phyloP scores from a whole-genome alignment of 129 eudicot species.

The Pulicaria dysenterica region DNA sequence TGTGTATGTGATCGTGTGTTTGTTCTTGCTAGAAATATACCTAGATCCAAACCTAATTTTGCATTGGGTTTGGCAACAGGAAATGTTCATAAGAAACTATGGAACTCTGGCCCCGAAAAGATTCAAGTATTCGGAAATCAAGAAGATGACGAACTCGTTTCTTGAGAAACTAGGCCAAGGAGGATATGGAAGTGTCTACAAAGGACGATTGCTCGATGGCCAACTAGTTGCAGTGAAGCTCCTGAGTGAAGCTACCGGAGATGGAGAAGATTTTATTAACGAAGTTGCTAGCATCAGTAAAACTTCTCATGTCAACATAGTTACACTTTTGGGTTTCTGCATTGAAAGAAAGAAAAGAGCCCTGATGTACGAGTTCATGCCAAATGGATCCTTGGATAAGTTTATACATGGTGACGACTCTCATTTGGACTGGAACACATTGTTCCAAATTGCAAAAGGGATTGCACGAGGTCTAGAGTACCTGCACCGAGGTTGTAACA shows the following conservation, averaged over 20 bases:
- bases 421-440: background rate
- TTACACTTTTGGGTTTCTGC: slow-evolving; percentile 38
- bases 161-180: slow-evolving; percentile 38
- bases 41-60: background rate
- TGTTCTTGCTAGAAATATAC: no score
- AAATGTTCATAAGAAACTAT: slow-evolving; percentile 27
- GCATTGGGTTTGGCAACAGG: background rate
- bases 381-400: slow-evolving; percentile 35
- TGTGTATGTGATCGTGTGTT: no score
- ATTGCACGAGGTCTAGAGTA: slow-evolving; percentile 46
- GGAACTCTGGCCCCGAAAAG: slow-evolving; percentile 29
- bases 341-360: slow-evolving; percentile 38
- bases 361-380: slow-evolving; percentile 33
- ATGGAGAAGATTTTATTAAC: slow-evolving; percentile 39
- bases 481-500: slow-evolving; percentile 45
- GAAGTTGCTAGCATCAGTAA: slow-evolving; percentile 35
- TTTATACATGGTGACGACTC: background rate
- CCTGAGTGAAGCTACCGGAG: background rate
- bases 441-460: slow-evolving; percentile 33
- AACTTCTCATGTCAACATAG: slow-evolving; percentile 37
- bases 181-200: slow-evolving; percentile 48
- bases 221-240: slow-evolving; percentile 35
- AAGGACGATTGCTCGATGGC: slow-evolving; percentile 31
- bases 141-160: slow-evolving; percentile 39
- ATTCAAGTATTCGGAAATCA: slow-evolving; percentile 33